Base-by-base conservation (phyloP, 345 rosid species). In the Eucalyptus fibrosa region DNA sequence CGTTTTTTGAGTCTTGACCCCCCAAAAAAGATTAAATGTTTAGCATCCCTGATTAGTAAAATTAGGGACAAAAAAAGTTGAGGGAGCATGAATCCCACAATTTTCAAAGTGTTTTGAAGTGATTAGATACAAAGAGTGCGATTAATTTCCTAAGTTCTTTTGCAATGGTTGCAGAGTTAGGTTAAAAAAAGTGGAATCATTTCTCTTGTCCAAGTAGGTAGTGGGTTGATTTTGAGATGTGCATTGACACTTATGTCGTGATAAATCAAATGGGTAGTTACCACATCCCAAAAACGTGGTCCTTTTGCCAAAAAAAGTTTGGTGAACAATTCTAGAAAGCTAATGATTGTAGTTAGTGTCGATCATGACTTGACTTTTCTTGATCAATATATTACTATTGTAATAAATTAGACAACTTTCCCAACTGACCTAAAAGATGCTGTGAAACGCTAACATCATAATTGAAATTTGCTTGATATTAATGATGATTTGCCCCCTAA, bases 391-490 rank as follows among this genome's bases (percentile, higher is more conserved):
- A 21, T 77, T 10, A 3, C 5, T 21, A 40, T 18, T 1, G 5
- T 34, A 72, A 72, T 0, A 3, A 10, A 34, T 19, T 2, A 72
- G 13, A 72, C 3, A 37, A 34, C 7, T 21, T 72, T 18, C 16
- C 47, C 15, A 21, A 11, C 28, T 21, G 2, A 40, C 26, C 14
- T 6, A 3, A 34, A 77, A 11, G 47, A 37, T 21, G 5, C 2
- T 3, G 16, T 2, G 8, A 3, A 65, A 15, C 0, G 1, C 0
- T n/a, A 15, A 5, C 40, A 16, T 16, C 23, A 19, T 10, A 2
- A 37, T 10, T 8, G 28, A 2, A 19, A 72, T 11, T 37, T 6
- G 7, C 28, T 72, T 6, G 45, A 19, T 1, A 18, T 72, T 3
- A 9, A 17, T 14, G 26, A 2, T 5, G 45, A 37, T 37, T 7